Evolutionary conservation across 176 grass and related monocot species (phyloP).

Genomic region (Carex scoparia): DNA sequence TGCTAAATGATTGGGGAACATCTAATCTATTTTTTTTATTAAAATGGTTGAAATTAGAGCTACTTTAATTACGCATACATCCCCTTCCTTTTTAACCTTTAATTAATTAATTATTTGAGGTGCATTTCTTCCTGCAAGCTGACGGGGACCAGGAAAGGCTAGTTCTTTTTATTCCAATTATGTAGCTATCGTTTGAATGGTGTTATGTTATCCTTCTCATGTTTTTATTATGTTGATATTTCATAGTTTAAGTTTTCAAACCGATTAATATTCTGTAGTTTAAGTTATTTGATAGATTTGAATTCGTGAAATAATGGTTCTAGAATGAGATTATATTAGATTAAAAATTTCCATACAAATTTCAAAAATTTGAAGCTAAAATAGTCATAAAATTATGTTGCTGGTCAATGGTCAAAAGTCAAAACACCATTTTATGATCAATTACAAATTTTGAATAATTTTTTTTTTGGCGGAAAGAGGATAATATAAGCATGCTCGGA

Average conservation of each 20-base stretch:
- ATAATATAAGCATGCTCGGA: background rate
- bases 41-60: slow-evolving; percentile 1
- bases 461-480: background rate
- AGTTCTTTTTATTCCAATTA: too few relatives aligned
- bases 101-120: background rate
- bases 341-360: background rate
- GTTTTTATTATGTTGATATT: background rate
- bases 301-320: background rate
- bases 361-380: background rate
- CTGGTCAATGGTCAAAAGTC: slow-evolving; percentile 2
- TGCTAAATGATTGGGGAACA: slow-evolving; percentile 24
- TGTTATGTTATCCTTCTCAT: too few relatives aligned
- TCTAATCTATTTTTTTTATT: slow-evolving; percentile 4
- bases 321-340: background rate
- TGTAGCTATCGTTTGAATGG: too few relatives aligned
- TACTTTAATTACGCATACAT: background rate
- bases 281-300: background rate
- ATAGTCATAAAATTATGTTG: background rate
- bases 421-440: background rate
- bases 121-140: background rate
- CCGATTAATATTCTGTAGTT: background rate
- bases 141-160: background rate
- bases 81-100: background rate
- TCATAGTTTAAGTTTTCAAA: too few relatives aligned
- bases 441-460: background rate